phyloP scores from a whole-genome alignment of 257 asterid species.

The Schizonepeta tenuifolia region DNA sequence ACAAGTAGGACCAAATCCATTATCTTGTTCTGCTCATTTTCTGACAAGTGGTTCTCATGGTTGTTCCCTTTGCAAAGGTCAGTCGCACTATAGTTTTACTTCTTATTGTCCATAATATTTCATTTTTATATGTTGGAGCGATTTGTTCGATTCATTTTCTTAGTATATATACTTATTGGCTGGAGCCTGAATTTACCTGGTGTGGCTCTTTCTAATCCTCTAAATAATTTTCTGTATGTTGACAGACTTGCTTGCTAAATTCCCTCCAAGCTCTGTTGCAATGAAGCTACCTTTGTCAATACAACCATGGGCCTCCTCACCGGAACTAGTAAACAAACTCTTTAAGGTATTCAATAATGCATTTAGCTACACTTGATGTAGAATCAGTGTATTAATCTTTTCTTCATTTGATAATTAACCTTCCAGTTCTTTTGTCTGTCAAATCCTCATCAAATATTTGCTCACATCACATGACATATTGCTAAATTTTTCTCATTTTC shows the following conservation, averaged over 20 bases:
- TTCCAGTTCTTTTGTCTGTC: constrained; percentile 14
- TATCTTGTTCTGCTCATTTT: constrained; percentile 81
- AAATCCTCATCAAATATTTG: not conserved
- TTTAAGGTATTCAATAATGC: constrained; percentile 69
- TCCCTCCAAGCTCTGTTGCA: constrained; percentile 84
- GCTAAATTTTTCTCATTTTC: constrained; percentile 26
- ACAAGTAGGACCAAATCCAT: constrained; percentile 79
- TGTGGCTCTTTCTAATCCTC: constrained; percentile 20
- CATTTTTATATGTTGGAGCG: constrained; percentile 23
- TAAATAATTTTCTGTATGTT: constrained; percentile 33
- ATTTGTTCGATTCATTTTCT: constrained; percentile 30
- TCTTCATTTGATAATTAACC: not conserved
- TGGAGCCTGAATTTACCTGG: constrained; percentile 16
- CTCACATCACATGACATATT: not conserved
- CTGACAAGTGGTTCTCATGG: constrained; percentile 64
- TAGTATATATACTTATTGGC: constrained; percentile 5
- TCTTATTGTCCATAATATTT: not conserved
- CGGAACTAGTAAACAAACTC: constrained; percentile 82
- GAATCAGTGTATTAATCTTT: constrained; percentile 4
- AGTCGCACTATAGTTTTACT: constrained; percentile 23
- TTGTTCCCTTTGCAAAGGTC: constrained; percentile 99
- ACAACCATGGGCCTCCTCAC: constrained; percentile 92
- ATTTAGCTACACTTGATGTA: constrained; percentile 19
- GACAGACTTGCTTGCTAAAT: constrained; percentile 85
- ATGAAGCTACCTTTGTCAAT: constrained; percentile 74